phyloP scores from a whole-genome alignment of 441 rosid species.

The Eruca vesicaria region DNA sequence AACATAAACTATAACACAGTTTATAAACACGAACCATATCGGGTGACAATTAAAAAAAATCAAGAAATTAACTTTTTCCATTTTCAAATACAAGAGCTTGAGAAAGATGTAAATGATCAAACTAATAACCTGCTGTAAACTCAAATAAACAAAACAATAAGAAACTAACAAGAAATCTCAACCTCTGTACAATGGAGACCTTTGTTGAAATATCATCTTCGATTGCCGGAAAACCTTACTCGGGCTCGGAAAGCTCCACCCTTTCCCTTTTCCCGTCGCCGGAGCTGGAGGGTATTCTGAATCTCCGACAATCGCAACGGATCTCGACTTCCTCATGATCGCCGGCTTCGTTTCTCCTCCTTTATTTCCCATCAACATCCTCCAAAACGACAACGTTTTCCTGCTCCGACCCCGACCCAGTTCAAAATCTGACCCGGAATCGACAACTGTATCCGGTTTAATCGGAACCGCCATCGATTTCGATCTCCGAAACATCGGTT shows the following conservation, averaged over 20 bases:
- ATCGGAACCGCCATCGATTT: slow-evolving; percentile 61
- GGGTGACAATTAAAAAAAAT: neutral
- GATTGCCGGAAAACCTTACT: slow-evolving; percentile 61
- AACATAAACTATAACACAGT: neutral
- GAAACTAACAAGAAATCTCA: slow-evolving; percentile 24
- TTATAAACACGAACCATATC: neutral
- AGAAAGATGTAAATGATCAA: slow-evolving; percentile 12
- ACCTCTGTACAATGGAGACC: slow-evolving; percentile 55
- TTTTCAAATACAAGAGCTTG: neutral
- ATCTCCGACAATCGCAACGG: slow-evolving; percentile 41
- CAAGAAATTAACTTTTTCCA: neutral
- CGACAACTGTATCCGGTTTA: slow-evolving; percentile 27
- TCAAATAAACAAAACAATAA: neutral
- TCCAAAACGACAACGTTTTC: slow-evolving; percentile 49
- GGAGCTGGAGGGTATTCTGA: slow-evolving; percentile 17
- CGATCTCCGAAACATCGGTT: slow-evolving; percentile 65
- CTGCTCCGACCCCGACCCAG: slow-evolving; percentile 3
- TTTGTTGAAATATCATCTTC: slow-evolving; percentile 45
- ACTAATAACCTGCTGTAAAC: neutral
- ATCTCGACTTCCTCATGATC: slow-evolving; percentile 62
- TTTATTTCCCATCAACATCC: slow-evolving; percentile 39
- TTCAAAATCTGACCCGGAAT: slow-evolving; percentile 3
- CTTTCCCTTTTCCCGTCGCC: slow-evolving; percentile 33
- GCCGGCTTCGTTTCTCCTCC: slow-evolving; percentile 30
- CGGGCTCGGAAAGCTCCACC: slow-evolving; percentile 61